phyloP scores from a whole-genome alignment of 345 rosid genomes.

The Linum usitatissimum region DNA sequence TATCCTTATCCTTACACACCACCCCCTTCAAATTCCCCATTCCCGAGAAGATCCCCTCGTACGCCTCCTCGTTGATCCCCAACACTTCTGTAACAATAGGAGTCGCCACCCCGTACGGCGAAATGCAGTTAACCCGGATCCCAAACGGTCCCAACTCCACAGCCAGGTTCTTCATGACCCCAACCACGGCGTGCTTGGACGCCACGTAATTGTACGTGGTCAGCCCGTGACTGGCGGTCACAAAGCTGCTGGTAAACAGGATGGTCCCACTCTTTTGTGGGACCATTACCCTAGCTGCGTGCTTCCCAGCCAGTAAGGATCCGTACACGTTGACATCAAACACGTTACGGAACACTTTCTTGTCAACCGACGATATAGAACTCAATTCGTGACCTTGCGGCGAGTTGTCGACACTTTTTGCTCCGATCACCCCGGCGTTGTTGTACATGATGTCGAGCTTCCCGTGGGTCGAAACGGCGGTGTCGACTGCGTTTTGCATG shows the following conservation, averaged over 20 bases:
- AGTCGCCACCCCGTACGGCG: neutral
- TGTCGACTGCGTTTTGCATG: neutral
- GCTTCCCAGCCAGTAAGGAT: neutral
- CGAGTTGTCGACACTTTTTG: neutral
- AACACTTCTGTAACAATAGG: neutral
- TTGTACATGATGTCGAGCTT: neutral
- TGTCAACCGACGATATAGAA: neutral
- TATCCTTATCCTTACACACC: neutral
- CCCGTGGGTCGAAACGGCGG: neutral
- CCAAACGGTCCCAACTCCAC: neutral
- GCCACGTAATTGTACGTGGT: neutral
- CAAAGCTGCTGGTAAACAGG: neutral
- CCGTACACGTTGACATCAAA: neutral
- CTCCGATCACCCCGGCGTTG: neutral
- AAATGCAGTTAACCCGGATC: neutral
- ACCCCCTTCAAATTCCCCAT: neutral
- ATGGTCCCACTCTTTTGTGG: neutral
- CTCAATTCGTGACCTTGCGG: neutral
- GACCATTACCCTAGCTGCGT: neutral
- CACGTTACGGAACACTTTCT: neutral
- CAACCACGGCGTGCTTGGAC: neutral
- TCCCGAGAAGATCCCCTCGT: neutral
- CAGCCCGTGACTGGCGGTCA: neutral
- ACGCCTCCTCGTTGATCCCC: neutral
- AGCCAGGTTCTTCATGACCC: neutral